Conservation (phyloP, 1,284 basidiomycete species). For the Cerioporus squamosus region DNA sequence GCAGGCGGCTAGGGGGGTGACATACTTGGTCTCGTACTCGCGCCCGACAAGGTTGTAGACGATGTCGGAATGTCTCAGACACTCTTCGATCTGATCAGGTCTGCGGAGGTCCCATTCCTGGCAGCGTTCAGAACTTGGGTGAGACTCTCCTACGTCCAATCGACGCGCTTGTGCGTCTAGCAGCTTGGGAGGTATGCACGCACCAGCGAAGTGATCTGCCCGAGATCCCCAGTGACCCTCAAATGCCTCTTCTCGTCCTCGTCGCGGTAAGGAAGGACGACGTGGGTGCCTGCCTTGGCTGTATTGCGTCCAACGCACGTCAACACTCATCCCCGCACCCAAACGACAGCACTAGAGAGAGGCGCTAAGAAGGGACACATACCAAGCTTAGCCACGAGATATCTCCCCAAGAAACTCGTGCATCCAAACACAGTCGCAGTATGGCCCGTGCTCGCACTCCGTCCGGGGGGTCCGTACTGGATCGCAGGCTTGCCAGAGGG, state of each 20-base stretch:
- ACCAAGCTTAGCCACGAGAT: slow-evolving; percentile 93
- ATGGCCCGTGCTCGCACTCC: slow-evolving; percentile 88
- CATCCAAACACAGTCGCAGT: slow-evolving; percentile 96
- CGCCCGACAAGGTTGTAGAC: slow-evolving; percentile 95
- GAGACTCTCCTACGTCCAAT: neutral
- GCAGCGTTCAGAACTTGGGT: neutral
- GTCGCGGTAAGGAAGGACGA: slow-evolving; percentile 95
- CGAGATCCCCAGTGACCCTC: slow-evolving; percentile 94
- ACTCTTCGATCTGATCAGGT: slow-evolving; percentile 91
- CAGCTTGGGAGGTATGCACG: slow-evolving; percentile 29
- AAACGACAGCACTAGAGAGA: neutral
- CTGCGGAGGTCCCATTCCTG: slow-evolving; percentile 95
- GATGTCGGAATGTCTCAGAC: slow-evolving; percentile 93
- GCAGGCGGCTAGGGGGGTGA: slow-evolving; percentile 9
- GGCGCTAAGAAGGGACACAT: slow-evolving; percentile 30
- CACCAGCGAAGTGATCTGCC: slow-evolving; percentile 95
- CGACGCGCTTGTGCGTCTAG: neutral
- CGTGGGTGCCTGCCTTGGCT: slow-evolving; percentile 93
- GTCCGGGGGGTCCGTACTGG: slow-evolving; percentile 79
- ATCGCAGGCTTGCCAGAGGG: slow-evolving; percentile 70
- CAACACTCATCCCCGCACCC: neutral
- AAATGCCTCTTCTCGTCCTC: slow-evolving; percentile 94
- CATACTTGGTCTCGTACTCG: slow-evolving; percentile 79
- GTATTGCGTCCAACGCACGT: slow-evolving; percentile 3
- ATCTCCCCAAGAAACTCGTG: slow-evolving; percentile 95